These are phyloP conservation scores for Sherardia arvensis DNA, from an alignment of 257 asterid species.

Conservation along the genomic window DNA sequence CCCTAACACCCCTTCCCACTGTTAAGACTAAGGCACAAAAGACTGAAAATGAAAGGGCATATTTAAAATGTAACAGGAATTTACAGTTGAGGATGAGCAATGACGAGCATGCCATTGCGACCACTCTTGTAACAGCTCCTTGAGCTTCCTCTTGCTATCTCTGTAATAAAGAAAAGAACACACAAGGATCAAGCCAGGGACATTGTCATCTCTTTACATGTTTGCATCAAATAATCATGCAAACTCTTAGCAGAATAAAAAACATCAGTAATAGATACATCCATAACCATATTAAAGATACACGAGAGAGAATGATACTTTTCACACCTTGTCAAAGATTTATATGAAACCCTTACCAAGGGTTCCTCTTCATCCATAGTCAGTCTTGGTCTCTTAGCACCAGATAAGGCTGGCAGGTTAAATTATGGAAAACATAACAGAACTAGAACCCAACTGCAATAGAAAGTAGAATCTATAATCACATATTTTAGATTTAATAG, in stretches of 20 bases:
- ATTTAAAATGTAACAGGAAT: background rate
- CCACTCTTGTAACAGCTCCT: slow-evolving; percentile 83
- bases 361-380: slow-evolving; percentile 58
- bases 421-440: slow-evolving; percentile 33
- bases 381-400: slow-evolving; percentile 73
- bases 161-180: slow-evolving; percentile 31
- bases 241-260: background rate
- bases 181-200: slow-evolving; percentile 6
- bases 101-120: slow-evolving; percentile 76
- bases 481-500: background rate
- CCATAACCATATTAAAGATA: background rate
- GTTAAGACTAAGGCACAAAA: background rate
- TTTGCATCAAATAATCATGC: background rate
- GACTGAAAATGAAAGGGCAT: background rate
- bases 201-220: background rate
- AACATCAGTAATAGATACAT: background rate
- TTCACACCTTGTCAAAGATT: slow-evolving; percentile 64
- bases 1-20: background rate
- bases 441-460: slow-evolving; percentile 8
- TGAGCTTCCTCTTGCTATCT: slow-evolving; percentile 78
- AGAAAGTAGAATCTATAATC: slow-evolving; percentile 6
- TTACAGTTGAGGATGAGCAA: slow-evolving; percentile 55
- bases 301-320: background rate
- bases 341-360: slow-evolving; percentile 65
- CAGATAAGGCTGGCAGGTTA: slow-evolving; percentile 47